Evolutionary conservation across 192 early-diverging fungal genomes (phyloP).

Genomic region (Pilaira anomala): DNA sequence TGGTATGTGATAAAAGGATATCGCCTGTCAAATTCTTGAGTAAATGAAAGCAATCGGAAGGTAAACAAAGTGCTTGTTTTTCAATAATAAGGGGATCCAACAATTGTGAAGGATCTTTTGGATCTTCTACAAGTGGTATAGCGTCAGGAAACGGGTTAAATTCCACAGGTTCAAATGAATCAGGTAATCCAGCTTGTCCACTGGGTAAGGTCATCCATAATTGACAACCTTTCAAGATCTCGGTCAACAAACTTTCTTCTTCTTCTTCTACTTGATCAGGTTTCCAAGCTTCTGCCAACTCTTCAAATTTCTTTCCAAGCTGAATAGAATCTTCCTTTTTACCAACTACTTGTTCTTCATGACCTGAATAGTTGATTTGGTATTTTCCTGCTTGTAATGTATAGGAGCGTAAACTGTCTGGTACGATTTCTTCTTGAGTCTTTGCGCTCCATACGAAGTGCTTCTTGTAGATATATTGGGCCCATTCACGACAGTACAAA

Average conservation of each 20-base stretch:
- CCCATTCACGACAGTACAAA: conserved; percentile 82
- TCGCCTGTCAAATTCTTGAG: conserved; percentile 67
- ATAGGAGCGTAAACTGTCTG: not conserved
- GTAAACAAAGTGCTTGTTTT: conserved; percentile 58
- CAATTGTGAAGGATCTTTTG: conserved; percentile 60
- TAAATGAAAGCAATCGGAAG: conserved; percentile 58
- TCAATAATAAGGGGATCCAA: conserved; percentile 66
- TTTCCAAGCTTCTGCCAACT: not conserved
- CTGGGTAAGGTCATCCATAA: conserved; percentile 47
- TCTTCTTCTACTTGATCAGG: not conserved
- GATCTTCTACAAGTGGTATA: conserved; percentile 49
- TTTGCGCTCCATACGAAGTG: conserved; percentile 42
- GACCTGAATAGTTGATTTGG: conserved; percentile 8
- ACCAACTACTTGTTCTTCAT: not conserved
- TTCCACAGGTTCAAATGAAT: conserved; percentile 45
- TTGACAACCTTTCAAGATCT: conserved; percentile 22
- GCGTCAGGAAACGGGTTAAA: conserved; percentile 46
- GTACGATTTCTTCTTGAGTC: conserved; percentile 32
- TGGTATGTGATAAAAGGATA: conserved; percentile 61
- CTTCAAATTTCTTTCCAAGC: conserved; percentile 27
- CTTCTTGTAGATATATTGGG: conserved; percentile 72
- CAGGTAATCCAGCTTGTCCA: conserved; percentile 40
- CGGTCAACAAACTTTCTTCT: not conserved
- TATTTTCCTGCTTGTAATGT: conserved; percentile 22
- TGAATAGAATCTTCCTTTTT: conserved; percentile 23